Conservation (phyloP, 257 asterid genomes). For the Plectranthus barbatus region DNA sequence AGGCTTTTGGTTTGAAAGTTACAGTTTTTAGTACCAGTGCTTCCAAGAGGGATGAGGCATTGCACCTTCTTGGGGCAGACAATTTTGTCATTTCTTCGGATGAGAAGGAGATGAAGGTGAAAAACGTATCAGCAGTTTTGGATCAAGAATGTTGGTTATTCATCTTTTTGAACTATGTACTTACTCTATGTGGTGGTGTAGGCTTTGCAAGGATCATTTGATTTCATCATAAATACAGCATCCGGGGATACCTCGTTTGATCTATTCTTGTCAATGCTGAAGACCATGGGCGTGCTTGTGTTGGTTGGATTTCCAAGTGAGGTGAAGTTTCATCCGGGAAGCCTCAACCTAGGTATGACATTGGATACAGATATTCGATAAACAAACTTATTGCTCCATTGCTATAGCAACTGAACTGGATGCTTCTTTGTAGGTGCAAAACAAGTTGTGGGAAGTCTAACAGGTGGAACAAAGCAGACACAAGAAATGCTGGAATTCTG, state of each 20-base stretch:
- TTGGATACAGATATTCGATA: neutral
- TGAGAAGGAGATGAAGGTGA: conserved; percentile 62
- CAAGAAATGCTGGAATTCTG: conserved; percentile 89
- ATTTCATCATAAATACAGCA: conserved; percentile 76
- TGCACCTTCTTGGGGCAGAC: conserved; percentile 74
- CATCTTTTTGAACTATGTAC: neutral
- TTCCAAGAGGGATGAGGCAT: conserved; percentile 70
- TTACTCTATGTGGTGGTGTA: conserved; percentile 23
- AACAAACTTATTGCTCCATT: neutral
- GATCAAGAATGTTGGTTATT: neutral
- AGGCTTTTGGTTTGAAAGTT: conserved; percentile 86
- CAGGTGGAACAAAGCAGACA: conserved; percentile 76
- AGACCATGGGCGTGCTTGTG: conserved; percentile 66
- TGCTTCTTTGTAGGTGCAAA: conserved; percentile 40
- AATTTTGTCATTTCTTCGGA: conserved; percentile 70
- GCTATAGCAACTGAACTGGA: neutral
- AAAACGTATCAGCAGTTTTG: neutral
- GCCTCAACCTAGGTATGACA: conserved; percentile 41
- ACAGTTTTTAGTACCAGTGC: conserved; percentile 80
- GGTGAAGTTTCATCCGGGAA: conserved; percentile 55
- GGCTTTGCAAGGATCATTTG: conserved; percentile 54
- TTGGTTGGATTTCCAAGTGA: conserved; percentile 74
- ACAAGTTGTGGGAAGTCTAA: conserved; percentile 53
- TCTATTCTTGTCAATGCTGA: conserved; percentile 53
- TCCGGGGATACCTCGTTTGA: conserved; percentile 65